Percentiles rank a stretch among this genome's conserved stretches.
Evolutionary conservation across 768 basidiomycete species (phyloP).

Genomic region (Mycena pura): DNA sequence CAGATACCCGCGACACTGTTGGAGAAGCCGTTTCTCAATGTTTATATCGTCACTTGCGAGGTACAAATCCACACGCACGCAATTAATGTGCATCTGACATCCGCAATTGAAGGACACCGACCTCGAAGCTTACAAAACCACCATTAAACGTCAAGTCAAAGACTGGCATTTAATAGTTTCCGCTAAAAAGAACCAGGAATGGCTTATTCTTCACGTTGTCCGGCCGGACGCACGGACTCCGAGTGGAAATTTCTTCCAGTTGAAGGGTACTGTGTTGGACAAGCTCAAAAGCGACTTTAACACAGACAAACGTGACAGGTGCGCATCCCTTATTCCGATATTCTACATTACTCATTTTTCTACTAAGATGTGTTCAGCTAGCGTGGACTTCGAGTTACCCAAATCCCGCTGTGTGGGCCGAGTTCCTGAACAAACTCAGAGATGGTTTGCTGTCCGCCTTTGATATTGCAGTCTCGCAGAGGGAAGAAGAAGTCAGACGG

Average conservation of each 20-base stretch:
- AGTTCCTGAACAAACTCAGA: conserved; percentile 87
- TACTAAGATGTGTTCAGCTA: conserved; percentile 79
- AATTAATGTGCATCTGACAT: conserved; percentile 16
- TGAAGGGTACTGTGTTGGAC: conserved; percentile 85
- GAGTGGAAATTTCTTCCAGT: conserved; percentile 77
- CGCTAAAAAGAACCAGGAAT: conserved; percentile 85
- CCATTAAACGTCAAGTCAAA: conserved; percentile 84
- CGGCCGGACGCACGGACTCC: conserved; percentile 68
- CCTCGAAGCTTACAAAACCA: conserved; percentile 77
- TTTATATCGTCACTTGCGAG: conserved; percentile 89
- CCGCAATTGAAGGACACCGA: conserved; percentile 57
- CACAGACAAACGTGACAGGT: conserved; percentile 86
- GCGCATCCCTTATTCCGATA: conserved; percentile 22
- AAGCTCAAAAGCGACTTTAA: conserved; percentile 95
- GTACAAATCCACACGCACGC: conserved; percentile 47
- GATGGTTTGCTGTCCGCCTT: conserved; percentile 88
- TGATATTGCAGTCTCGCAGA: conserved; percentile 74
- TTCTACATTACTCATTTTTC: conserved; percentile 12
- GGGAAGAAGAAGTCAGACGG: conserved; percentile 90
- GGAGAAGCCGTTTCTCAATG: conserved; percentile 85
- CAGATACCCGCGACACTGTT: conserved; percentile 80
- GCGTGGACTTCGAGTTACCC: conserved; percentile 75
- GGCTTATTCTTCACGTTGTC: conserved; percentile 89
- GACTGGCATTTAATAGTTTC: conserved; percentile 83
- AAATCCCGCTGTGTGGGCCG: conserved; percentile 86